Evolutionary conservation across 2,329 filamentous ascomycete genomes (phyloP).

Genomic region (Bipolaris oryzae): DNA sequence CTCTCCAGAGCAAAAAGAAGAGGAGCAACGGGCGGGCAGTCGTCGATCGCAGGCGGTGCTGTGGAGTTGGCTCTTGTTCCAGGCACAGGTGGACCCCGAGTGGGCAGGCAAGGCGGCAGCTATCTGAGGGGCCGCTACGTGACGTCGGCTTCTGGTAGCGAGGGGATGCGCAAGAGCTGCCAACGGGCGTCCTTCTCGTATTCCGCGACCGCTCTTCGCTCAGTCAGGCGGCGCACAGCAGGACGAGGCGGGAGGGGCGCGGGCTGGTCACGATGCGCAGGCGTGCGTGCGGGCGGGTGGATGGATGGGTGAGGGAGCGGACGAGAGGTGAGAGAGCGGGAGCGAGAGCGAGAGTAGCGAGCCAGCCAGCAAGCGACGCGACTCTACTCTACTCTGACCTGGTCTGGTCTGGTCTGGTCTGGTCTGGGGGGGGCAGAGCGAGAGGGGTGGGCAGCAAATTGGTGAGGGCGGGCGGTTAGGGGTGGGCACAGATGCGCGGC

Average conservation of each 20-base stretch:
- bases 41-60: constrained; percentile 23
- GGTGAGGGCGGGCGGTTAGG: constrained; percentile 19
- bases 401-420: too few species aligned
- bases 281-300: not conserved
- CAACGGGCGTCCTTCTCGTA: constrained; percentile 5
- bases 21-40: constrained; percentile 19
- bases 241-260: not conserved
- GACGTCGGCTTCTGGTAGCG: constrained; percentile 15
- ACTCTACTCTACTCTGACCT: not conserved
- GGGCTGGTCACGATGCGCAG: not conserved
- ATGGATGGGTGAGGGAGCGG: not conserved
- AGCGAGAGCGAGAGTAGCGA: not conserved
- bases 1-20: constrained; percentile 24
- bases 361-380: constrained; percentile 17
- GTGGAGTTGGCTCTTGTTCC: constrained; percentile 24
- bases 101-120: constrained; percentile 40
- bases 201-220: not conserved
- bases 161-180: constrained; percentile 6
- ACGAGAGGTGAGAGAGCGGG: not conserved
- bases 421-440: too few species aligned
- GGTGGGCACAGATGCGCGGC: constrained; percentile 14
- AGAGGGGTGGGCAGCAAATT: constrained; percentile 12
- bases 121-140: constrained; percentile 27
- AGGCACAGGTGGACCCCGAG: constrained; percentile 30
- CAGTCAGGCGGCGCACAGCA: not conserved